Conservation (phyloP, 2,329 filamentous ascomycete species). For the Truncatella angustata region DNA sequence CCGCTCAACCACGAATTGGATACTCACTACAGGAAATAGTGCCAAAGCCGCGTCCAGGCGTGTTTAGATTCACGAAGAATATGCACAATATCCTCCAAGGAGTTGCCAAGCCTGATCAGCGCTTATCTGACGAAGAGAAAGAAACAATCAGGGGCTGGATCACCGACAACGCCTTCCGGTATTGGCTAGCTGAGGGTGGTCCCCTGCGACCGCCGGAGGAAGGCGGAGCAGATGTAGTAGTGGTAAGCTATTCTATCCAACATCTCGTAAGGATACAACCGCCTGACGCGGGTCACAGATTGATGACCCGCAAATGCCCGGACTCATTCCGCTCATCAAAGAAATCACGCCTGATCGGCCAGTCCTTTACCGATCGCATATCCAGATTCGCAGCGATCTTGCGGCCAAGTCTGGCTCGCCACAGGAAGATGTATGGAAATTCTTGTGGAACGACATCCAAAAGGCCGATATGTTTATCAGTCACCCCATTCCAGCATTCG, state of each 20-base stretch:
- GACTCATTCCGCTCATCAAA: constrained; percentile 74
- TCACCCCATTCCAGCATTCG: constrained; percentile 74
- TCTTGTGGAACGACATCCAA: constrained; percentile 70
- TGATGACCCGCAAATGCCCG: constrained; percentile 84
- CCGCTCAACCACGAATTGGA: background rate
- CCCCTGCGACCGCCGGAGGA: constrained; percentile 63
- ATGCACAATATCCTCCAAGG: constrained; percentile 88
- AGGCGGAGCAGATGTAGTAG: constrained; percentile 73
- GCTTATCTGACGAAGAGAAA: constrained; percentile 63
- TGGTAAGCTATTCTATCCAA: constrained; percentile 42
- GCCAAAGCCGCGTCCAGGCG: constrained; percentile 73
- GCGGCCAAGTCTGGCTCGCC: constrained; percentile 61
- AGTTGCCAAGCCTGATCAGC: constrained; percentile 63
- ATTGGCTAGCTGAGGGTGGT: constrained; percentile 69
- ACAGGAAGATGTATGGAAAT: constrained; percentile 72
- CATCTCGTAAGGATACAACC: no score
- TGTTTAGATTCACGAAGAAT: constrained; percentile 83
- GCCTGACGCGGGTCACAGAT: constrained; percentile 46
- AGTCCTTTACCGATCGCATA: constrained; percentile 78
- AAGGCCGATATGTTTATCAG: constrained; percentile 77
- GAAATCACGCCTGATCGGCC: constrained; percentile 68
- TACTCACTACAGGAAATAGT: no score
- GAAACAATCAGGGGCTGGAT: constrained; percentile 69
- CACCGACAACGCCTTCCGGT: constrained; percentile 68
- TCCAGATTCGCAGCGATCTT: constrained; percentile 76